phyloP scores from a whole-genome alignment of 352 stramenopile species.

The Pythium angustatum region DNA sequence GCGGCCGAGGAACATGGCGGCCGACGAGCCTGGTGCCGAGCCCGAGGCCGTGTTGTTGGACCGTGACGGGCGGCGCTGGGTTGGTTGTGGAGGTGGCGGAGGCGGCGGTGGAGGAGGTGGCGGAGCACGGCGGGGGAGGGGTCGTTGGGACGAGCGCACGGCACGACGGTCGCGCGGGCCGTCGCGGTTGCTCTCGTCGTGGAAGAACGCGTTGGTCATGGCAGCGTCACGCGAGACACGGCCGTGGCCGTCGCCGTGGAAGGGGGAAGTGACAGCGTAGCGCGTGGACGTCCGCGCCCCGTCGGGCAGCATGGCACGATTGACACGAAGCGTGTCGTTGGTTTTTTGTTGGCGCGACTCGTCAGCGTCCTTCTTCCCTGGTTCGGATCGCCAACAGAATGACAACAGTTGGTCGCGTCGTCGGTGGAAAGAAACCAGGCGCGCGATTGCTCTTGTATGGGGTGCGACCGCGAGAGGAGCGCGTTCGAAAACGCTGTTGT shows the following conservation, averaged over 20 bases:
- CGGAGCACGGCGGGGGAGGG: neutral
- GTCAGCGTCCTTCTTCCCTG: neutral
- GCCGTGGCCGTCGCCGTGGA: slow-evolving; percentile 3
- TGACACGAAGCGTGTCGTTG: neutral
- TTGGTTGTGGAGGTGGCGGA: neutral
- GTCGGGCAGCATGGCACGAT: neutral
- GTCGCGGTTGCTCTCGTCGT: neutral
- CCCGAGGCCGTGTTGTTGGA: neutral
- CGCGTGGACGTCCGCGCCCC: slow-evolving; percentile 3
- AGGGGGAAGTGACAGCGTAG: slow-evolving; percentile 1
- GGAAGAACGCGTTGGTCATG: no score
- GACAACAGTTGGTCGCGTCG: neutral
- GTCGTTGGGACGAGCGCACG: neutral
- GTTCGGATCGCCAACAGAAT: slow-evolving; percentile 2
- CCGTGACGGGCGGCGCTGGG: neutral
- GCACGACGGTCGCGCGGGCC: neutral
- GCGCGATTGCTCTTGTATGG: neutral
- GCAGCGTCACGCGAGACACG: neutral
- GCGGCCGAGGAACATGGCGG: slow-evolving; percentile 30
- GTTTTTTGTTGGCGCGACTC: neutral
- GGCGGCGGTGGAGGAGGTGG: neutral
- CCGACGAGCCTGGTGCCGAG: slow-evolving; percentile 12
- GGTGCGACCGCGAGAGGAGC: neutral
- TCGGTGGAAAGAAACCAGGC: slow-evolving; percentile 7
- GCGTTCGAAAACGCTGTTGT: neutral